Percentiles rank a stretch among this genome's conserved stretches.
These are phyloP conservation scores for Ceratocystis cubensis DNA, from an alignment of 2,329 filamentous ascomycete genomes.

Conservation along the genomic window DNA sequence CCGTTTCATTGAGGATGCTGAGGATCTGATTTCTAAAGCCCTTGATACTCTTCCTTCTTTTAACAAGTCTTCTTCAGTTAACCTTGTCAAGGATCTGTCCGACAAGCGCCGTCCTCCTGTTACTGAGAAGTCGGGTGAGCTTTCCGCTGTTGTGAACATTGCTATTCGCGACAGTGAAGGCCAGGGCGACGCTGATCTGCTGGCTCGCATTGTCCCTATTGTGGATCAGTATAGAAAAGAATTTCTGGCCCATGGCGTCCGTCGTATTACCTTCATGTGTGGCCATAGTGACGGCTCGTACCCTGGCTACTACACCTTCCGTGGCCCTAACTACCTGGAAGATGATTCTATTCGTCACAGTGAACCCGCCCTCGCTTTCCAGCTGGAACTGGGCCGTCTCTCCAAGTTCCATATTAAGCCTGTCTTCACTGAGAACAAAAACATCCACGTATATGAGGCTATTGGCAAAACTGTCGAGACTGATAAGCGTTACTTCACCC, in stretches of 20 bases:
- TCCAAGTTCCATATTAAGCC: slow-evolving; percentile 97
- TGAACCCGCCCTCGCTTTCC: slow-evolving; percentile 93
- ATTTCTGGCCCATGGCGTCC: slow-evolving; percentile 65
- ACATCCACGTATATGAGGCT: slow-evolving; percentile 97
- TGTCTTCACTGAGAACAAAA: slow-evolving; percentile 97
- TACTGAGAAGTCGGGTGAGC: slow-evolving; percentile 55
- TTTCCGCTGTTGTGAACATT: slow-evolving; percentile 85
- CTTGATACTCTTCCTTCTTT: slow-evolving; percentile 65
- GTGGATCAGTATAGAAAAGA: slow-evolving; percentile 75
- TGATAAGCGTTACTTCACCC: slow-evolving; percentile 97
- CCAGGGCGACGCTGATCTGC: slow-evolving; percentile 66
- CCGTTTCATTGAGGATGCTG: slow-evolving; percentile 84
- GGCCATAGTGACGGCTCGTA: slow-evolving; percentile 89
- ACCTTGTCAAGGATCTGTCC: slow-evolving; percentile 57
- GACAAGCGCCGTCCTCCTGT: slow-evolving; percentile 54
- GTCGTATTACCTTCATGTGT: slow-evolving; percentile 90
- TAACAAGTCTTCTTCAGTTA: slow-evolving; percentile 39
- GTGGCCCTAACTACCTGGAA: slow-evolving; percentile 76
- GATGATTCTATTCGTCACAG: slow-evolving; percentile 94
- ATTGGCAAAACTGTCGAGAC: slow-evolving; percentile 88
- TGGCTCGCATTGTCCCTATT: slow-evolving; percentile 61
- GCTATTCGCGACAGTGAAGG: slow-evolving; percentile 82
- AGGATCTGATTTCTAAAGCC: slow-evolving; percentile 72
- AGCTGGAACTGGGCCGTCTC: slow-evolving; percentile 86
- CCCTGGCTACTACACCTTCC: slow-evolving; percentile 96